Conservation (phyloP, 495 filamentous ascomycete genomes). For the Trichocladium uniseriatum region DNA sequence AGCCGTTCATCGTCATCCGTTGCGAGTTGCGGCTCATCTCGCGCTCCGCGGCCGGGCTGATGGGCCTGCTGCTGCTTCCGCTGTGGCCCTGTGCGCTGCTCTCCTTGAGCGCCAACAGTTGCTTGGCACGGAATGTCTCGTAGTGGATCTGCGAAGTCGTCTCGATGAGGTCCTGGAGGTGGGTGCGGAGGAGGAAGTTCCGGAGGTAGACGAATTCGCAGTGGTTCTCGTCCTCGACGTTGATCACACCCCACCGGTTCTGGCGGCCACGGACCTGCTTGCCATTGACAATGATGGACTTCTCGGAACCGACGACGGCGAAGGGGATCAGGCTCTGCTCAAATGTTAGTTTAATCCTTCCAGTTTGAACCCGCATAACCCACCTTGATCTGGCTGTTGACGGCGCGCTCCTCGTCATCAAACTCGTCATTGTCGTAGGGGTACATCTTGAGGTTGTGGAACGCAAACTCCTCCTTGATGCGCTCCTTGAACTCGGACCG, state of each 20-base stretch:
- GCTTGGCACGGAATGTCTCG: conserved; percentile 99
- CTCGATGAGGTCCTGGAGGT: conserved; percentile 95
- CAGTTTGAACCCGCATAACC: conserved; percentile 10
- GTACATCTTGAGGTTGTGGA: conserved; percentile 99
- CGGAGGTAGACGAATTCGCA: conserved; percentile 98
- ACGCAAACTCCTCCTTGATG: conserved; percentile 98
- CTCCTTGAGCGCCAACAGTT: conserved; percentile 94
- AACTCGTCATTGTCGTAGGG: conserved; percentile 99
- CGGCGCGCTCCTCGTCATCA: conserved; percentile 87
- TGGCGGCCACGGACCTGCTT: conserved; percentile 97
- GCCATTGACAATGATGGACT: conserved; percentile 92
- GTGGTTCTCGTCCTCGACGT: conserved; percentile 98
- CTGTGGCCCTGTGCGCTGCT: conserved; percentile 80
- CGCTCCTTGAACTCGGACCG: conserved; percentile 92
- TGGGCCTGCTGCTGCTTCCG: conserved; percentile 84
- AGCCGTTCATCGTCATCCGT: conserved; percentile 96
- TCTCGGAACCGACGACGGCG: conserved; percentile 95
- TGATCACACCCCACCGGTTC: conserved; percentile 99
- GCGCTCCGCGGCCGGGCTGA: conserved; percentile 85
- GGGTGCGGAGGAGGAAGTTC: conserved; percentile 94
- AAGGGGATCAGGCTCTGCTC: conserved; percentile 85
- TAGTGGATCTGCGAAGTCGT: conserved; percentile 99
- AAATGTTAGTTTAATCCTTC: conserved; percentile 5
- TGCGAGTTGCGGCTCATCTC: conserved; percentile 95
- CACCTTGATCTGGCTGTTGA: conserved; percentile 95